These are phyloP conservation scores for Marsdenia floribunda DNA, from an alignment of 257 asterid genomes.

Conservation along the genomic window DNA sequence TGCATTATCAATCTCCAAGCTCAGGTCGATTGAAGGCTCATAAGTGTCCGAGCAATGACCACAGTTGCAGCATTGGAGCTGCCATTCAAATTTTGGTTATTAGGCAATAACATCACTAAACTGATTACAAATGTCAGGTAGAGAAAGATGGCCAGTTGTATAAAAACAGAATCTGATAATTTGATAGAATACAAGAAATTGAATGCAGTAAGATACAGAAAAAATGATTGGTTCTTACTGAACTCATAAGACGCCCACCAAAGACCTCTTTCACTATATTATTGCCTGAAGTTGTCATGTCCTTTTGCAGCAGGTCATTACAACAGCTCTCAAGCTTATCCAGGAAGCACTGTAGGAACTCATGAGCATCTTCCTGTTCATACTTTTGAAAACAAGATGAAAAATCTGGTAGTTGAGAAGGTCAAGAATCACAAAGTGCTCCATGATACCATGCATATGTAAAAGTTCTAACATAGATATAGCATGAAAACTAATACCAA, in stretches of 20 bases:
- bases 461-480: neutral
- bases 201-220: neutral
- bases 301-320: slow-evolving; percentile 17
- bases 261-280: slow-evolving; percentile 63
- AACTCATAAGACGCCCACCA: slow-evolving; percentile 82
- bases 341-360: slow-evolving; percentile 78
- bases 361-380: slow-evolving; percentile 92
- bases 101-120: neutral
- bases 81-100: slow-evolving; percentile 30
- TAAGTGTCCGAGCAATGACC: slow-evolving; percentile 76
- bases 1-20: slow-evolving; percentile 84
- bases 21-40: slow-evolving; percentile 75
- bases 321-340: slow-evolving; percentile 58
- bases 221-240: slow-evolving; percentile 30
- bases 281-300: slow-evolving; percentile 18
- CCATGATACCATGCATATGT: neutral
- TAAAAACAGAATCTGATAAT: neutral
- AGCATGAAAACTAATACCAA: neutral
- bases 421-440: slow-evolving; percentile 41
- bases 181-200: too few species aligned
- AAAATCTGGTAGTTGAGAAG: slow-evolving; percentile 46
- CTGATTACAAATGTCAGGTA: neutral
- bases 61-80: slow-evolving; percentile 84
- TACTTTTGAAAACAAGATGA: slow-evolving; percentile 52
- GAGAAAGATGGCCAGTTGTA: neutral